Evolutionary conservation across 495 filamentous ascomycete species (phyloP).

Genomic region (Letharia columbiana): DNA sequence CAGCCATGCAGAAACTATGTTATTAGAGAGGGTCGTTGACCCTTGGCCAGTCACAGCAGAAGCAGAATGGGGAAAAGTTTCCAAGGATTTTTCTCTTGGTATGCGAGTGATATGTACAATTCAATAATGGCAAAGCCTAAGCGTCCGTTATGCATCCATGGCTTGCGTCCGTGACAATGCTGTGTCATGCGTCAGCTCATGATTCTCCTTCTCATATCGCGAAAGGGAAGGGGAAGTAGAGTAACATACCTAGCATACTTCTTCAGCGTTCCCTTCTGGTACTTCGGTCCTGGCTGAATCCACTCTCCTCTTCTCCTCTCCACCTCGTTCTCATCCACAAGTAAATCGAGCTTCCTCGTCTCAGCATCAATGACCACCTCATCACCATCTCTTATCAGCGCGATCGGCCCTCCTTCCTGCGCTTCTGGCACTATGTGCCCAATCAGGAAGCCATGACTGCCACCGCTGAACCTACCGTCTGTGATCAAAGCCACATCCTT

Average conservation of each 20-base stretch:
- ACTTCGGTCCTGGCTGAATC: constrained; percentile 57
- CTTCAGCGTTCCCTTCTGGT: constrained; percentile 62
- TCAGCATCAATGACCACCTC: constrained; percentile 48
- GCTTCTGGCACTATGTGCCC: constrained; percentile 52
- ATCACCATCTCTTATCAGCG: constrained; percentile 46
- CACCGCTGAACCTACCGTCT: constrained; percentile 50
- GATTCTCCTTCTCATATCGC: background rate
- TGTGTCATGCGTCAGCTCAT: constrained; percentile 1
- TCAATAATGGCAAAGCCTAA: constrained; percentile 17
- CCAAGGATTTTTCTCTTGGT: background rate
- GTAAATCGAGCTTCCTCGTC: constrained; percentile 45
- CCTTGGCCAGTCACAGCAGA: background rate
- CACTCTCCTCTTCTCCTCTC: constrained; percentile 54
- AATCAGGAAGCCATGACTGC: constrained; percentile 52
- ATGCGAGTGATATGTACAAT: constrained; percentile 3
- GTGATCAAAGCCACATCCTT: constrained; percentile 72
- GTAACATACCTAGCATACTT: constrained; percentile 56
- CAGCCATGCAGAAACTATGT: background rate
- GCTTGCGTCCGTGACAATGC: constrained; percentile 61
- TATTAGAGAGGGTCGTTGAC: background rate
- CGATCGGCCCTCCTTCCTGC: constrained; percentile 51
- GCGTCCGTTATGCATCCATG: constrained; percentile 73
- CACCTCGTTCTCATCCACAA: constrained; percentile 54
- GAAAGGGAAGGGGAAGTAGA: background rate
- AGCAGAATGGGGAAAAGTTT: background rate